phyloP scores from a whole-genome alignment of 2,329 filamentous ascomycete species.

The Diaporthe sp. region DNA sequence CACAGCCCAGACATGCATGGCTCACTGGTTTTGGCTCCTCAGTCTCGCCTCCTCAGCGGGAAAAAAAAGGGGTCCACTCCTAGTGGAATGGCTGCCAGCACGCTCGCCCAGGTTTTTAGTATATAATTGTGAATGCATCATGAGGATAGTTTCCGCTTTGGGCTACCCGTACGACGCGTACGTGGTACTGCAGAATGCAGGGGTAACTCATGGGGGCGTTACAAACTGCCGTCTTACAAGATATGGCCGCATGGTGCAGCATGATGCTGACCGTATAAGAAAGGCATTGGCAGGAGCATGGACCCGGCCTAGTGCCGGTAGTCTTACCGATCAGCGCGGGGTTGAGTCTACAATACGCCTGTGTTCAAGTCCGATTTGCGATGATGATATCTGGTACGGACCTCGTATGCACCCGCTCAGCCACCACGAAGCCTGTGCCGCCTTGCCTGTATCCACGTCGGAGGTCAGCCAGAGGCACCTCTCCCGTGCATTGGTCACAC shows the following conservation, averaged over 20 bases:
- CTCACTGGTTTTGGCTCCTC: not conserved
- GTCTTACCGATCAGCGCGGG: not conserved
- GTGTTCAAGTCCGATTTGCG: too few species aligned
- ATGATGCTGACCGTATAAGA: not conserved
- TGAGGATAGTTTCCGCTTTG: constrained; percentile 23
- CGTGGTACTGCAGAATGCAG: constrained; percentile 29
- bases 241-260: not conserved
- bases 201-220: not conserved
- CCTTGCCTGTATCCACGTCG: not conserved
- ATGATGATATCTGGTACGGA: not conserved
- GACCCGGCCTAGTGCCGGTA: not conserved
- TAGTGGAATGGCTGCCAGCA: constrained; percentile 5
- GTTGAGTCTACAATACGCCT: not conserved
- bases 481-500: not conserved
- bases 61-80: not conserved
- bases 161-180: not conserved
- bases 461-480: not conserved
- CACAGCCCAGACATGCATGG: not conserved
- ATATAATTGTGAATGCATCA: not conserved
- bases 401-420: not conserved
- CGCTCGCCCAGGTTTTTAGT: not conserved
- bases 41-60: not conserved
- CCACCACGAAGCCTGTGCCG: too few species aligned
- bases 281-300: not conserved
- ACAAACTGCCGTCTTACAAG: not conserved